A percentile compares a stretch with the other conserved stretches of the same genome.
Evolutionary conservation across 805 yeast species (phyloP).

Genomic region (Yamadazyma nakazawae): DNA sequence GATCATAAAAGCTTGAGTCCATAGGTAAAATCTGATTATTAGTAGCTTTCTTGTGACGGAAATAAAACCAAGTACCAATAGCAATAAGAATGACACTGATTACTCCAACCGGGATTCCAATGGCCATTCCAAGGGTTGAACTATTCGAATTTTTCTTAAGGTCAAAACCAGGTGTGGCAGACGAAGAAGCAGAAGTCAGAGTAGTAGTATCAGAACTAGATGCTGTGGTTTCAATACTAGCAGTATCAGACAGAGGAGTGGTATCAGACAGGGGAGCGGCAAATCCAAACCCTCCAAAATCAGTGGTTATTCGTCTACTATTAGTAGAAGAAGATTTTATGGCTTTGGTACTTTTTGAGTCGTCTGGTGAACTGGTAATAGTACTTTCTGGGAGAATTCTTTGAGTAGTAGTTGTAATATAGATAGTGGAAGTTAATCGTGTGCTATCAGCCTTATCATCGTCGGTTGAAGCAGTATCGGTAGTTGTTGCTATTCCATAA

Average conservation of each 20-base stretch:
- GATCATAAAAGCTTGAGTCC: constrained; percentile 11
- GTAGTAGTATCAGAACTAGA: background rate
- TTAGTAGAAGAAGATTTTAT: background rate
- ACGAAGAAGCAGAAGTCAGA: background rate
- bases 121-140: constrained; percentile 27
- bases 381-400: background rate
- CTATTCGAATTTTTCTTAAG: background rate
- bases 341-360: background rate
- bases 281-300: background rate
- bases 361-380: background rate
- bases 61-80: constrained; percentile 19
- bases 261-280: background rate
- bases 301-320: background rate
- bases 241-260: background rate
- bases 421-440: constrained; percentile 3
- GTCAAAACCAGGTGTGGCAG: background rate
- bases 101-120: constrained; percentile 31
- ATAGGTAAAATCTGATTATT: constrained; percentile 12
- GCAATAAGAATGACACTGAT: constrained; percentile 21
- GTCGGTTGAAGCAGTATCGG: background rate
- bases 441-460: background rate
- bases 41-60: constrained; percentile 16
- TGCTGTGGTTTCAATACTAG: background rate
- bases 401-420: constrained; percentile 2
- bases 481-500: background rate